These are phyloP conservation scores for Acer yangbiense DNA, from an alignment of 345 rosid species.

Conservation along the genomic window DNA sequence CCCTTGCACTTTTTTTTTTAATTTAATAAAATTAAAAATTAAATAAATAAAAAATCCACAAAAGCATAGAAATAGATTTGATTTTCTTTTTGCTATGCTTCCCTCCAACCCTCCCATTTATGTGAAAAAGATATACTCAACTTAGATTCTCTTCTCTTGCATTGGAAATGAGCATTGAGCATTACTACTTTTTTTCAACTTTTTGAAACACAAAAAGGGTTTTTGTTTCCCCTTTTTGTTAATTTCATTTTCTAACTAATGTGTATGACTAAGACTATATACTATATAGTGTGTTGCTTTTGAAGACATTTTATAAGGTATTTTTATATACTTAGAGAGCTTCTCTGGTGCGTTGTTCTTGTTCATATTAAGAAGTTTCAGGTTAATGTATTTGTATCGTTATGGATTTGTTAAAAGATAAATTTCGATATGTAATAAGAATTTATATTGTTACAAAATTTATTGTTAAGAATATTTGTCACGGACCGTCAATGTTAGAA, in stretches of 20 bases:
- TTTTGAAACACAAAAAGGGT: not conserved
- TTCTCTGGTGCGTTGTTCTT: too few species aligned
- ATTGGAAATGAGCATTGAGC: constrained; percentile 12
- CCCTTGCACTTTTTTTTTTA: not conserved
- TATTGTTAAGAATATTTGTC: too few species aligned
- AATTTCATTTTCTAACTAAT: not conserved
- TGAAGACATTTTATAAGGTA: too few species aligned
- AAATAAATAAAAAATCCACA: not conserved
- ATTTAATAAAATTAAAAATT: too few species aligned
- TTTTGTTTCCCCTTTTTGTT: not conserved
- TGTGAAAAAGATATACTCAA: not conserved
- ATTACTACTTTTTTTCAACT: not conserved
- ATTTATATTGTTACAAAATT: too few species aligned
- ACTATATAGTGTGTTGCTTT: not conserved
- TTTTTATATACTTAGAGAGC: too few species aligned
- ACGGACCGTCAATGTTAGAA: too few species aligned
- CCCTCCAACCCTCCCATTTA: not conserved
- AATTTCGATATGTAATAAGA: too few species aligned
- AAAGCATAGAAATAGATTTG: not conserved
- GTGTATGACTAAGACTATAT: not conserved
- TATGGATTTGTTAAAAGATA: too few species aligned
- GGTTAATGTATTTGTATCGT: too few species aligned
- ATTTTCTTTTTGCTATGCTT: not conserved
- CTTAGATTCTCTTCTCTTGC: not conserved
- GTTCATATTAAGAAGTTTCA: too few species aligned